Percentiles rank a stretch among this genome's conserved stretches.
Evolutionary conservation across 1,284 basidiomycete genomes (phyloP).

Genomic region (Ceratobasidium sp.): DNA sequence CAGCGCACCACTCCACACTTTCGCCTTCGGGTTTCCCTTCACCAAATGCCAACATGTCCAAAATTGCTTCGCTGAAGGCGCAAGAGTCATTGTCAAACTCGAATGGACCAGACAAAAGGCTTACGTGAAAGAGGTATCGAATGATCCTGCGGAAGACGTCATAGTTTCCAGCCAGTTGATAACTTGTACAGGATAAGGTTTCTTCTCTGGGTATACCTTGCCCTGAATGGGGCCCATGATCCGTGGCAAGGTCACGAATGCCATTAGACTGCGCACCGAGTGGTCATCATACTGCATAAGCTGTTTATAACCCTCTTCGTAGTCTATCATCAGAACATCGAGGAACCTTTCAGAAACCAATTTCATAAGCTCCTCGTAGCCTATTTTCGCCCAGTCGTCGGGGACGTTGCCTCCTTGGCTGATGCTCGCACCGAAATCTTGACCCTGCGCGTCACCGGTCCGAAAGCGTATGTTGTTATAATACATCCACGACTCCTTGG

Average conservation of each 20-base stretch:
- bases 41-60: slow-evolving; percentile 1
- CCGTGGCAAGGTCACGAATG: neutral
- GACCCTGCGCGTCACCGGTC: neutral
- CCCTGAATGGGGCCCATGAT: neutral
- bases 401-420: neutral
- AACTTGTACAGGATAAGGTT: neutral
- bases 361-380: neutral
- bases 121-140: too few species aligned
- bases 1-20: too few species aligned
- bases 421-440: neutral
- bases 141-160: slow-evolving; percentile 4
- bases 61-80: slow-evolving; percentile 15
- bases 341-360: neutral
- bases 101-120: too few species aligned
- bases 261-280: neutral
- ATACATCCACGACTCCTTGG: neutral
- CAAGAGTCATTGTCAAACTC: too few species aligned
- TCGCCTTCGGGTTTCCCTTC: neutral
- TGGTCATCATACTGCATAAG: neutral
- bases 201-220: neutral
- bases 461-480: neutral
- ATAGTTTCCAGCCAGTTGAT: slow-evolving; percentile 31
- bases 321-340: neutral
- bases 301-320: neutral
- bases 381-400: neutral